Conservation (phyloP, 2,329 filamentous ascomycete species). For the Colletotrichum liaoningense region DNA sequence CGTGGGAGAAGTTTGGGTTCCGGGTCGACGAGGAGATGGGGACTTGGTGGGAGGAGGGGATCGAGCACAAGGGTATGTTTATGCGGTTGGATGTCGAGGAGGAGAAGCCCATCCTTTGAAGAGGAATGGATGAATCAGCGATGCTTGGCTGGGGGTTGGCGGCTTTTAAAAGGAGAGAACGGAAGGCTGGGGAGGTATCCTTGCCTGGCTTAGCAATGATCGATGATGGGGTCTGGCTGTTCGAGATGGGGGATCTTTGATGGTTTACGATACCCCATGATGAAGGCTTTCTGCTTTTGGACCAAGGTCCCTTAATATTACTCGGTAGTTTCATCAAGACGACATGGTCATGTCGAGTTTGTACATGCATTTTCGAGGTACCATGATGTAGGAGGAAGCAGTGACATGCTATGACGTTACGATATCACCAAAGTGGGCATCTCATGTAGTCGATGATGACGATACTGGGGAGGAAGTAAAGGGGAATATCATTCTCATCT, state of each 20-base stretch:
- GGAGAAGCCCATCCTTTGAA: not conserved
- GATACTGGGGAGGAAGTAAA: not conserved
- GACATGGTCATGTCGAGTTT: not conserved
- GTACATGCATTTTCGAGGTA: not conserved
- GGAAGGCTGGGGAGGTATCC: not conserved
- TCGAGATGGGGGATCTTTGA: not conserved
- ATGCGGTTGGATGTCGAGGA: conserved; percentile 53
- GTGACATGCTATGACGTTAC: not conserved
- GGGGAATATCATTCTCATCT: not conserved
- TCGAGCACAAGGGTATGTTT: conserved; percentile 89
- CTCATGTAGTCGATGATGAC: not conserved
- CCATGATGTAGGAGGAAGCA: not conserved
- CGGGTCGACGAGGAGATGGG: conserved; percentile 78
- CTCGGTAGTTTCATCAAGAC: not conserved
- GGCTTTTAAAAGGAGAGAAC: not conserved
- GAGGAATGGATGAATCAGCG: not conserved
- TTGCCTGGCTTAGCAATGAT: too few relatives aligned
- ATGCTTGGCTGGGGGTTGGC: not conserved
- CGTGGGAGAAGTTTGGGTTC: conserved; percentile 82
- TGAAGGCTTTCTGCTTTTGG: not conserved
- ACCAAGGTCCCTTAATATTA: not conserved
- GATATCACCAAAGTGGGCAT: too few relatives aligned
- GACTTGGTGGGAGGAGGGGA: conserved; percentile 85
- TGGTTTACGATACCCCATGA: conserved; percentile 3
- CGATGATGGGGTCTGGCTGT: not conserved